Evolutionary conservation across 2,329 filamentous ascomycete species (phyloP).

Genomic region (Hypoxylon sp.): DNA sequence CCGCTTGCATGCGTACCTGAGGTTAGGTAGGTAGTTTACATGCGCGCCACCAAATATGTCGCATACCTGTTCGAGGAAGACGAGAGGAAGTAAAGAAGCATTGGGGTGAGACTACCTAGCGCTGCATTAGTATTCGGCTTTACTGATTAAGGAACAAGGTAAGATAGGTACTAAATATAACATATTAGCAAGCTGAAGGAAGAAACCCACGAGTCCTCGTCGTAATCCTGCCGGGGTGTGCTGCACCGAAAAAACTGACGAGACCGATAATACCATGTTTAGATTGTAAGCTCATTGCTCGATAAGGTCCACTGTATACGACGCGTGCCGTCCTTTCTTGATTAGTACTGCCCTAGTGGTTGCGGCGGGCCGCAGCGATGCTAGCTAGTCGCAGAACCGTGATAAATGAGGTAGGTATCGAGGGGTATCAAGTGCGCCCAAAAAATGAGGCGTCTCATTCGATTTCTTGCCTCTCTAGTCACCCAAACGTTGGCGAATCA

Average conservation of each 20-base stretch:
- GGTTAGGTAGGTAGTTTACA: too few relatives aligned
- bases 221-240: slow-evolving; percentile 10
- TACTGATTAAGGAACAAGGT: background rate
- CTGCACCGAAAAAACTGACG: slow-evolving; percentile 12
- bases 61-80: slow-evolving; percentile 5
- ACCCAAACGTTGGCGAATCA: slow-evolving; percentile 17
- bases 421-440: slow-evolving; percentile 16
- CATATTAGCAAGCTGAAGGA: slow-evolving; percentile 1
- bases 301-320: slow-evolving; percentile 6
- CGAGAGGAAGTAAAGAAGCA: slow-evolving; percentile 1
- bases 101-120: slow-evolving; percentile 5
- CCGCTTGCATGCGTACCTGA: slow-evolving; percentile 13
- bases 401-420: background rate
- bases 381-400: slow-evolving; percentile 8
- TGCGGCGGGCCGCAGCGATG: slow-evolving; percentile 10
- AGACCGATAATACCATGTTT: slow-evolving; percentile 1
- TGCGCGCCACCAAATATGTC: slow-evolving; percentile 15
- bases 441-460: slow-evolving; percentile 14
- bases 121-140: slow-evolving; percentile 8
- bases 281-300: slow-evolving; percentile 9
- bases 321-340: slow-evolving; percentile 7
- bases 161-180: background rate
- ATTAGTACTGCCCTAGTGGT: background rate
- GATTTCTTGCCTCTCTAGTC: slow-evolving; percentile 18
- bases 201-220: slow-evolving; percentile 15